A percentile compares a stretch with the other conserved stretches of the same genome.
Evolutionary conservation across 2,329 filamentous ascomycete species (phyloP).

Genomic region (Bipolaris zeicola): DNA sequence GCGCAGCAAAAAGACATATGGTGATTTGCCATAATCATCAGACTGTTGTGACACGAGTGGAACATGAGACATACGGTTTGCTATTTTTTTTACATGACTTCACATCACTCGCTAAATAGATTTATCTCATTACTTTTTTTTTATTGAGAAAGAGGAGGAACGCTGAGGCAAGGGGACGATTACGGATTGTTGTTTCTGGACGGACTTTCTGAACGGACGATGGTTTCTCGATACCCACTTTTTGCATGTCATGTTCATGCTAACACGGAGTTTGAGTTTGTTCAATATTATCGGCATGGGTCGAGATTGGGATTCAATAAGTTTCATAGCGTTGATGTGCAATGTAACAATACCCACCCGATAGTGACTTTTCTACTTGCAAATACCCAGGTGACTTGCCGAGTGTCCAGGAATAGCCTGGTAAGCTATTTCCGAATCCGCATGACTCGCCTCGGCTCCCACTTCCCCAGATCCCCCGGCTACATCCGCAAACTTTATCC

Average conservation of each 20-base stretch:
- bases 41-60: not conserved
- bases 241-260: not conserved
- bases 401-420: not conserved
- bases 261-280: not conserved
- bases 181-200: not conserved
- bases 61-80: not conserved
- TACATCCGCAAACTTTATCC: not conserved
- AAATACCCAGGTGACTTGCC: too few relatives aligned
- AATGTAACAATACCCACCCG: too few relatives aligned
- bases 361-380: too few relatives aligned
- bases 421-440: not conserved
- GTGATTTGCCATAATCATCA: constrained; percentile 19
- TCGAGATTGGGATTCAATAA: not conserved
- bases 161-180: not conserved
- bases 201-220: not conserved
- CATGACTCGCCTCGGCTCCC: not conserved
- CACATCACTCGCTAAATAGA: not conserved
- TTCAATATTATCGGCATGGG: not conserved
- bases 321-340: not conserved
- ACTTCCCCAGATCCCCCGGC: not conserved
- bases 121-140: not conserved
- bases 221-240: constrained; percentile 4
- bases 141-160: not conserved
- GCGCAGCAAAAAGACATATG: constrained; percentile 38
- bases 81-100: not conserved